phyloP scores from a whole-genome alignment of 2,329 filamentous ascomycete genomes.

The Fusarium hainanense region DNA sequence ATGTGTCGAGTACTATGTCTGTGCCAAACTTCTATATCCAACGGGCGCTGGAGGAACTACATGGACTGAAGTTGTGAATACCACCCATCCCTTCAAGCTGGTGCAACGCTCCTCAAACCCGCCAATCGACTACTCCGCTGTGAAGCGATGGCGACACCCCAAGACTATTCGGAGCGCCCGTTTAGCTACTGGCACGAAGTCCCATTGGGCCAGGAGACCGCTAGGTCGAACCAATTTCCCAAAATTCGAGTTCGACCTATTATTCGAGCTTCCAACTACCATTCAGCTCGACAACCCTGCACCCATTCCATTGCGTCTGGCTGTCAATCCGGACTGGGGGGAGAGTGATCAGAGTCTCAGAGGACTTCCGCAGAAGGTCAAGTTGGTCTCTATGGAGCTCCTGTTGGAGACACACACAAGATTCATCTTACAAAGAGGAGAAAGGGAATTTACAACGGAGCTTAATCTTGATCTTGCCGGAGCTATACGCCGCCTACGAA shows the following conservation, averaged over 20 bases:
- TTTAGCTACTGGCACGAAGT: constrained; percentile 49
- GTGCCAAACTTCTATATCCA: constrained; percentile 43
- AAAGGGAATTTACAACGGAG: background rate
- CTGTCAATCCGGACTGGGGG: constrained; percentile 29
- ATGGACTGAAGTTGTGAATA: constrained; percentile 9
- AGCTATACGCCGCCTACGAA: accelerated
- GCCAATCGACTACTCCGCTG: constrained; percentile 34
- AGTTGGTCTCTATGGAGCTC: constrained; percentile 15
- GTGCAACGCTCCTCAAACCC: background rate
- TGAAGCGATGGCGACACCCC: background rate
- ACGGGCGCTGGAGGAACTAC: background rate
- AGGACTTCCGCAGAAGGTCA: constrained; percentile 21
- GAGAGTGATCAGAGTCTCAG: constrained; percentile 30
- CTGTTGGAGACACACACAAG: background rate
- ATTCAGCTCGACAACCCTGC: constrained; percentile 48
- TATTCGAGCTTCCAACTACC: constrained; percentile 43
- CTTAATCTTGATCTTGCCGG: background rate
- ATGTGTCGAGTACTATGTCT: constrained; percentile 50
- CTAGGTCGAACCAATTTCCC: constrained; percentile 52
- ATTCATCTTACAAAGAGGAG: accelerated
- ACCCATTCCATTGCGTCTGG: constrained; percentile 34
- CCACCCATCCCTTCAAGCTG: constrained; percentile 42
- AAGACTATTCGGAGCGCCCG: constrained; percentile 35
- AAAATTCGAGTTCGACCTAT: constrained; percentile 41
- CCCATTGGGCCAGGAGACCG: constrained; percentile 49